Conservation (phyloP, 257 asterid species). For the Nicotiana noctiflora region DNA sequence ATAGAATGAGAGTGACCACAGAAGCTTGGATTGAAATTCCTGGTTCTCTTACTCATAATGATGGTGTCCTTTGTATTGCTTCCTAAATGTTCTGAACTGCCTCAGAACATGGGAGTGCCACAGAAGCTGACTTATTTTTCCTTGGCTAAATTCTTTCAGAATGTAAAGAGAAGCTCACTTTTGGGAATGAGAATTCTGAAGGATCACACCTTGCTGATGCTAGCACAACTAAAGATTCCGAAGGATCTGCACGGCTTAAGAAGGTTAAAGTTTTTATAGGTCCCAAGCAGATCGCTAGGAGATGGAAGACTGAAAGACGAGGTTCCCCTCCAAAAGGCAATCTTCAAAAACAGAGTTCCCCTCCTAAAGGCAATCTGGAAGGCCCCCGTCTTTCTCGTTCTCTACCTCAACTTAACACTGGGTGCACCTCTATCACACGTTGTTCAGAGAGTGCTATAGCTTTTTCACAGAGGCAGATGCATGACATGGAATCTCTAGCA, state of each 20-base stretch:
- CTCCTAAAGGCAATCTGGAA: constrained; percentile 48
- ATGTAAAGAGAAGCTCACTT: constrained; percentile 39
- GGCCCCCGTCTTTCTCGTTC: constrained; percentile 56
- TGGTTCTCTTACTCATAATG: neutral
- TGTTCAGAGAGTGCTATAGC: constrained; percentile 80
- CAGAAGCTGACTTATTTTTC: constrained; percentile 11
- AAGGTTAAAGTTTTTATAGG: constrained; percentile 27
- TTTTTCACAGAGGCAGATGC: constrained; percentile 88
- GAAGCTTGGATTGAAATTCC: neutral
- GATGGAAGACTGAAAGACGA: constrained; percentile 30
- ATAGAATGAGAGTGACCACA: neutral
- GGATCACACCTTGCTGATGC: constrained; percentile 23
- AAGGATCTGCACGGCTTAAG: constrained; percentile 25
- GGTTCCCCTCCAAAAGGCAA: constrained; percentile 43
- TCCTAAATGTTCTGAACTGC: constrained; percentile 1
- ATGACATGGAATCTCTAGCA: constrained; percentile 71
- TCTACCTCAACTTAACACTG: constrained; percentile 58
- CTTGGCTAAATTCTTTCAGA: constrained; percentile 30
- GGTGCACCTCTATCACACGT: constrained; percentile 53
- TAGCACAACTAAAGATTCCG: constrained; percentile 21
- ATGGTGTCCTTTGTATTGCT: neutral
- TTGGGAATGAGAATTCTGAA: constrained; percentile 30
- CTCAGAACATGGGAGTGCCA: neutral
- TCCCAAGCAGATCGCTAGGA: constrained; percentile 34
- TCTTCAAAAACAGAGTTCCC: constrained; percentile 27